Percentiles rank a stretch among this genome's conserved stretches.
Evolutionary conservation across 345 rosid genomes (phyloP).

Genomic region (Capsella bursapastoris): DNA sequence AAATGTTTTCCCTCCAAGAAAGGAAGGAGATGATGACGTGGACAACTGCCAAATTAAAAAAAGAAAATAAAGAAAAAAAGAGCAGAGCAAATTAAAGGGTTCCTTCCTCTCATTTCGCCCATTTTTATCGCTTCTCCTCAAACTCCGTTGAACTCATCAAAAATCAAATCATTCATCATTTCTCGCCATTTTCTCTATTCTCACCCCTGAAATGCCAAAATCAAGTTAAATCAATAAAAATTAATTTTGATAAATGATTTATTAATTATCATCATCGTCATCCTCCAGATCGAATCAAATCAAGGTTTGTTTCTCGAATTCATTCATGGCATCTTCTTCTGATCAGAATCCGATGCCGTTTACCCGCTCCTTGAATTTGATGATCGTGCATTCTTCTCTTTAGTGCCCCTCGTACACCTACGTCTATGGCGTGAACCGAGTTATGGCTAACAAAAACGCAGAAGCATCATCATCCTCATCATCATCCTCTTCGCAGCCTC

Average conservation of each 20-base stretch:
- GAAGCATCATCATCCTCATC: conserved; percentile 40
- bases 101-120: conserved; percentile 40
- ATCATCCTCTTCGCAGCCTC: conserved; percentile 44
- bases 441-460: conserved; percentile 57
- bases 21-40: conserved; percentile 54
- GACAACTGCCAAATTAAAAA: conserved; percentile 37
- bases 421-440: conserved; percentile 39
- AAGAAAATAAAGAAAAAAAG: no score
- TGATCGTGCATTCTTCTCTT: conserved; percentile 18
- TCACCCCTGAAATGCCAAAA: conserved; percentile 11
- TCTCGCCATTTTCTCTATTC: conserved; percentile 12
- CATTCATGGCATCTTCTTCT: conserved; percentile 8
- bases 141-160: conserved; percentile 32
- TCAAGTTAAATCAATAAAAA: not conserved
- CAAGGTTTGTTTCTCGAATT: conserved; percentile 17
- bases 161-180: not conserved
- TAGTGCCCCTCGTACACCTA: not conserved
- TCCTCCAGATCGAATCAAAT: conserved; percentile 4
- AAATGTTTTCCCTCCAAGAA: conserved; percentile 39
- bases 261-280: conserved; percentile 1
- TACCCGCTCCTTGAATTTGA: conserved; percentile 16
- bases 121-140: conserved; percentile 30
- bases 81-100: not conserved
- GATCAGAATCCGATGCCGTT: conserved; percentile 15
- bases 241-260: not conserved